Conservation (phyloP, 164 flowering plant species). For the Brasenia schreberi region DNA sequence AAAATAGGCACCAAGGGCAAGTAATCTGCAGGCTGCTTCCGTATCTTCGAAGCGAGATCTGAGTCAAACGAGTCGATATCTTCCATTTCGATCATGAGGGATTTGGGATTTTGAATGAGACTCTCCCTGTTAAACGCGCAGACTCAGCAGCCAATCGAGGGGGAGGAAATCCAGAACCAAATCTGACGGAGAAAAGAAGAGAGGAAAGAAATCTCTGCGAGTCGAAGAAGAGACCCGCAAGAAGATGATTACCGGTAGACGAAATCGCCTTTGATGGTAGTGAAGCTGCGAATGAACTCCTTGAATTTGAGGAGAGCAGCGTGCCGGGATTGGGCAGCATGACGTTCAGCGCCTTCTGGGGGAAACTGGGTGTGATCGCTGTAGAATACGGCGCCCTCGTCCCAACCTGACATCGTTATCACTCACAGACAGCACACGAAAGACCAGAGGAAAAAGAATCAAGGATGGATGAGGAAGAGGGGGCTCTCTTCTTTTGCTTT, state of each 20-base stretch:
- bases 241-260: constrained; percentile 30
- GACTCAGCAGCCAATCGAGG: neutral
- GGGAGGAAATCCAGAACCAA: neutral
- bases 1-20: constrained; percentile 49
- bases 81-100: constrained; percentile 56
- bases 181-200: neutral
- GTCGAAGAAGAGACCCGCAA: too few relatives aligned
- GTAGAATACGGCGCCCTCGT: constrained; percentile 89
- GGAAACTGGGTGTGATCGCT: constrained; percentile 98
- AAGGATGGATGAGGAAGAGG: too few relatives aligned
- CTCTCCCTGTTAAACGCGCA: constrained; percentile 29
- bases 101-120: constrained; percentile 59
- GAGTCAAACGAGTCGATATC: constrained; percentile 68
- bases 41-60: constrained; percentile 60
- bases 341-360: constrained; percentile 33
- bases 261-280: constrained; percentile 45
- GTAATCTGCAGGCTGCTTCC: constrained; percentile 78
- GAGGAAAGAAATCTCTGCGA: neutral
- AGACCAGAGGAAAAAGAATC: too few relatives aligned
- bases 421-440: too few relatives aligned
- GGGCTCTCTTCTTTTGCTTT: too few relatives aligned
- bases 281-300: constrained; percentile 74
- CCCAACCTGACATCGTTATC: constrained; percentile 85
- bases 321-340: constrained; percentile 40
- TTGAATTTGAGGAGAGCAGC: constrained; percentile 56